These are phyloP conservation scores for Daedaleopsis nitida DNA, from an alignment of 768 basidiomycete species.

Conservation along the genomic window DNA sequence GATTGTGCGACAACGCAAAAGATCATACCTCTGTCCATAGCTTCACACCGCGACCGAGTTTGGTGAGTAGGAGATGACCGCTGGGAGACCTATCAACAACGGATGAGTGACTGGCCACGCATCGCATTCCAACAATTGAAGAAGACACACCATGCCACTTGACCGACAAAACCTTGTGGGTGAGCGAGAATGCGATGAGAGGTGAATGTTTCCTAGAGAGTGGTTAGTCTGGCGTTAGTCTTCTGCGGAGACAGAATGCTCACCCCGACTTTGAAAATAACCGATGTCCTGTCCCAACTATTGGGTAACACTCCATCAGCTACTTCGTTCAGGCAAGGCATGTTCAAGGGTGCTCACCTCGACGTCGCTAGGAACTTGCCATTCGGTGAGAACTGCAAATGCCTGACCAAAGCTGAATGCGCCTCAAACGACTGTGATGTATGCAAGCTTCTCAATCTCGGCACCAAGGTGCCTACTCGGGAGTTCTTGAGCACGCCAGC, in stretches of 20 bases:
- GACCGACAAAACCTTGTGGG: conserved; percentile 70
- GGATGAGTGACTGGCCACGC: not conserved
- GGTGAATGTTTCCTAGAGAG: conserved; percentile 53
- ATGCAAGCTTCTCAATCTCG: conserved; percentile 55
- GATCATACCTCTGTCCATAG: conserved; percentile 68
- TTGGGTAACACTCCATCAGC: not conserved
- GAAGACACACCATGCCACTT: conserved; percentile 62
- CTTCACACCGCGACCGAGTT: conserved; percentile 64
- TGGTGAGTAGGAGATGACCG: conserved; percentile 64
- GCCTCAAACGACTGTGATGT: conserved; percentile 62
- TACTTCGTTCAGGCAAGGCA: conserved; percentile 1
- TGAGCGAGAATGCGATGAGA: conserved; percentile 67
- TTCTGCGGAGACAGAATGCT: conserved; percentile 20
- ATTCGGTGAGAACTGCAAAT: conserved; percentile 77
- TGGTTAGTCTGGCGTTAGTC: not conserved
- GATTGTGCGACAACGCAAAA: not conserved
- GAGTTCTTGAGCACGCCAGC: conserved; percentile 46
- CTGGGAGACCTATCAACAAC: conserved; percentile 57
- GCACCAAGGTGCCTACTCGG: conserved; percentile 56
- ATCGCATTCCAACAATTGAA: conserved; percentile 26
- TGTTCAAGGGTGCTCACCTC: conserved; percentile 41
- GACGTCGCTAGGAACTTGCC: conserved; percentile 75
- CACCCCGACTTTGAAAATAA: conserved; percentile 68
- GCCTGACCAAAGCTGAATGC: conserved; percentile 68
- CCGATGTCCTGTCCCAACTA: conserved; percentile 73